Conservation (phyloP, 1,284 basidiomycete species). For the Cryptococcus sp. region DNA sequence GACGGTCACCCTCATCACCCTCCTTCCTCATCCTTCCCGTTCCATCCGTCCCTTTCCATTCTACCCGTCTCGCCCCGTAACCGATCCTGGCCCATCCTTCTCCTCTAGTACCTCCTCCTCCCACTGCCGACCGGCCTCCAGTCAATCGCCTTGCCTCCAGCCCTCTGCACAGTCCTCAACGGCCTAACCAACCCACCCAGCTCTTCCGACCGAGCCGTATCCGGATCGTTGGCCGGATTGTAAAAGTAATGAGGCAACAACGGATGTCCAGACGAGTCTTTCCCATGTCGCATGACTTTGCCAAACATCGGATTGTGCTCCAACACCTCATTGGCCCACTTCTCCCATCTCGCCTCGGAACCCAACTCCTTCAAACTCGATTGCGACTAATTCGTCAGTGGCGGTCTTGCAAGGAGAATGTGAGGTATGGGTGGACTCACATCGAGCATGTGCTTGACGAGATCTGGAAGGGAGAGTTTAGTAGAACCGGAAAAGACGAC, state of each 20-base stretch:
- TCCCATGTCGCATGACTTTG: constrained; percentile 45
- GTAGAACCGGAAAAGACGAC: constrained; percentile 47
- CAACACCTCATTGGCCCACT: constrained; percentile 35
- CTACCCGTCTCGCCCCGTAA: too few species aligned
- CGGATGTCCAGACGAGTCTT: constrained; percentile 45
- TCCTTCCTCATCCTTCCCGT: background rate
- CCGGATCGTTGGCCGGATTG: constrained; percentile 41
- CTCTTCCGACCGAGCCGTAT: constrained; percentile 38
- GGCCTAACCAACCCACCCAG: constrained; percentile 47
- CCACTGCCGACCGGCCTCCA: constrained; percentile 45
- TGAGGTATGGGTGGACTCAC: too few species aligned
- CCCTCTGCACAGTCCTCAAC: constrained; percentile 40
- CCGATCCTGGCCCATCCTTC: too few species aligned
- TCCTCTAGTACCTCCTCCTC: constrained; percentile 26
- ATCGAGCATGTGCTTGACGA: constrained; percentile 46
- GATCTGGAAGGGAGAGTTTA: constrained; percentile 43
- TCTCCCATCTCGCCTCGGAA: constrained; percentile 33
- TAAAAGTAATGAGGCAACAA: constrained; percentile 47
- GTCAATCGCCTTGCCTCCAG: constrained; percentile 45
- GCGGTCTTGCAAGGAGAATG: too few species aligned
- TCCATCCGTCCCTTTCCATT: too few species aligned
- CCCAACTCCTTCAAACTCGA: constrained; percentile 38
- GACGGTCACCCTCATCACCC: background rate
- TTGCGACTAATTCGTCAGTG: too few species aligned
- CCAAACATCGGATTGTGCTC: constrained; percentile 44